Base-by-base conservation (phyloP, 352 stramenopile genomes). In the Globisporangium carolinianum region DNA sequence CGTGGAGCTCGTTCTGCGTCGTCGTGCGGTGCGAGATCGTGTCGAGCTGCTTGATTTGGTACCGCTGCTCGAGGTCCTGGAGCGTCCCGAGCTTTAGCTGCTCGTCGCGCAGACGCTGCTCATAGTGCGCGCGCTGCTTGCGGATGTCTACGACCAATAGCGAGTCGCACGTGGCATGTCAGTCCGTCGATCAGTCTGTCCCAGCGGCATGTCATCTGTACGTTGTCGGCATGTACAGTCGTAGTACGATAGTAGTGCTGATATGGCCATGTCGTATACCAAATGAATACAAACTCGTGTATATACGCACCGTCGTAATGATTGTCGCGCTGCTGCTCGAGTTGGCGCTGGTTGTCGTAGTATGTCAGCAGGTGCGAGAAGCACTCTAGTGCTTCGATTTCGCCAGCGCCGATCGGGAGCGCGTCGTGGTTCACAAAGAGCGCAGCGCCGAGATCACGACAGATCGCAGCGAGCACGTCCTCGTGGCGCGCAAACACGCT, bases 401-500 rank as follows among this genome's bases (percentile, higher is more conserved):
- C 68, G 6, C 73, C 64, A 10, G 66, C 67, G 38, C 52, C 42
- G 14, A 67, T 62, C 1, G 71, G 43, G 4, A 69, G 51, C 4
- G 66, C 48, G 4, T 77, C 60, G 15, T 74, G 65, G 39, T 82
- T 72, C 43, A 75, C 63, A 53, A 85, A 91, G 51, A 91, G 84
- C 2, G 79, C 79, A 6, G 67, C 68, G 2, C 69, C 70, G 6
- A 91, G 69, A 51, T 87, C 80, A 1, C 62, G 60, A 60, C 78
- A 89, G 53, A 91, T 89, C 6, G 68, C 72, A 18, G 66, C 60
- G 7, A 89, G 59, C 14, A 89, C 69, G 11, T 63, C 53, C 47
- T 91, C 79, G 49, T 88, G 80, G 15, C 79, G 73, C 9, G 60
- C 68, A 55, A 91, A 91, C 4, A 91, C 60, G 35, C 67, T 61